These are phyloP conservation scores for Knoxia roxburghii DNA, from an alignment of 257 asterid species.

Conservation along the genomic window DNA sequence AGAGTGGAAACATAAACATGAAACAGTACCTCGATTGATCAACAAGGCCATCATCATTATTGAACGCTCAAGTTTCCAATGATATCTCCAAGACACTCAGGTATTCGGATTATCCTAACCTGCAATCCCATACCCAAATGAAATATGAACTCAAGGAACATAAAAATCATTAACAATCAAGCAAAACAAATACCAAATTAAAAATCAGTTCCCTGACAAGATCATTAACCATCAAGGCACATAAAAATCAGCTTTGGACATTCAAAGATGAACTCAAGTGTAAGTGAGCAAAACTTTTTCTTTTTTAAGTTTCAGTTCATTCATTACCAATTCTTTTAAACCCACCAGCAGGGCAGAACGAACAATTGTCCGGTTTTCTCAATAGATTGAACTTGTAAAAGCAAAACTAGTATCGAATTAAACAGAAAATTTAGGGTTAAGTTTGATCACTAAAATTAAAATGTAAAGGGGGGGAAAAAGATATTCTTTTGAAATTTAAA, in stretches of 20 bases:
- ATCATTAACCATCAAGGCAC: no score
- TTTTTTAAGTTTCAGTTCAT: no score
- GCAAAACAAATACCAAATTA: no score
- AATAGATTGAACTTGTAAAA: neutral
- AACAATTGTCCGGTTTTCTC: neutral
- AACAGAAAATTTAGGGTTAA: neutral
- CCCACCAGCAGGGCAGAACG: neutral
- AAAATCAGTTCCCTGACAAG: no score
- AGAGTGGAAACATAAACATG: neutral
- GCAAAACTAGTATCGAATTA: neutral
- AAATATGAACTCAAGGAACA: neutral
- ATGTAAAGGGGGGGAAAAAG: no score
- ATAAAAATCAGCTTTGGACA: no score
- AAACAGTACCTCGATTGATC: constrained; percentile 35
- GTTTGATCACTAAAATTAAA: neutral
- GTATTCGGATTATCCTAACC: neutral
- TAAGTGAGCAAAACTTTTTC: no score
- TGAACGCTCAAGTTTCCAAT: constrained; percentile 14
- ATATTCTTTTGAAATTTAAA: no score
- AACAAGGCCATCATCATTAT: constrained; percentile 38
- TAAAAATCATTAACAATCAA: no score
- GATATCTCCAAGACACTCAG: neutral
- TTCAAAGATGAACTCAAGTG: no score
- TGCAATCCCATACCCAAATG: neutral
- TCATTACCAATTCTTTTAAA: neutral